Evolutionary conservation across 306 rosid genomes (phyloP).

Genomic region (Clitoria ternatea): DNA sequence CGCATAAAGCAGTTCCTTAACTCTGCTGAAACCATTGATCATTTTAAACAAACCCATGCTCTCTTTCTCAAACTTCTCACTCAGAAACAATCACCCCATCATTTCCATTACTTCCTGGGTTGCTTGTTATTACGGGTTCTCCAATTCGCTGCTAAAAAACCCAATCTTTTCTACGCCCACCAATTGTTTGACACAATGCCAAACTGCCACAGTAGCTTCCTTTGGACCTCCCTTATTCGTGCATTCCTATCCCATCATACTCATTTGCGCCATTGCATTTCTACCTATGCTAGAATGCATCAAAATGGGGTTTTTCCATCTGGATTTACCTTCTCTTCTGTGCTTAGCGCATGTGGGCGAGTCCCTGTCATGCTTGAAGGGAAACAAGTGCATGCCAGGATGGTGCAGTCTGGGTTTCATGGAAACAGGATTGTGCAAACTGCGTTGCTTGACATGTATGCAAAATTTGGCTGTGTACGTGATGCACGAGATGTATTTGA

Average conservation of each 20-base stretch:
- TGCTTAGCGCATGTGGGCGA: constrained; percentile 63
- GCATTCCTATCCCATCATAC: constrained; percentile 29
- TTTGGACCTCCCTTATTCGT: constrained; percentile 63
- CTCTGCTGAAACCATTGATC: constrained; percentile 22
- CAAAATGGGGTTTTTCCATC: constrained; percentile 44
- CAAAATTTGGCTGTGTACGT: constrained; percentile 46
- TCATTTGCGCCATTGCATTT: constrained; percentile 37
- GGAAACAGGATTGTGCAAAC: constrained; percentile 61
- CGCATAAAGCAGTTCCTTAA: constrained; percentile 21
- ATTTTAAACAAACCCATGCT: constrained; percentile 50
- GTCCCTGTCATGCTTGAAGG: constrained; percentile 41
- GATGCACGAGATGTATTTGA: constrained; percentile 58
- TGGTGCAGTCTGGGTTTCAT: constrained; percentile 43
- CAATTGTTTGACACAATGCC: constrained; percentile 59
- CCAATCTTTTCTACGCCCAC: constrained; percentile 48
- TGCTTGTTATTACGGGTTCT: constrained; percentile 35
- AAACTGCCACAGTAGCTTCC: constrained; percentile 31
- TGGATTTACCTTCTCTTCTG: constrained; percentile 59
- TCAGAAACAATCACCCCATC: constrained; percentile 20
- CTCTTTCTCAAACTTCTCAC: constrained; percentile 43
- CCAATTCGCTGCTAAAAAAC: background rate
- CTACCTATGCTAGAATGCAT: constrained; percentile 57
- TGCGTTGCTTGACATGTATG: constrained; percentile 61
- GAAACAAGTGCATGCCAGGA: constrained; percentile 49
- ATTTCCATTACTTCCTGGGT: constrained; percentile 26